Conservation (phyloP, 495 filamentous ascomycete species). For the Tuber indicum region DNA sequence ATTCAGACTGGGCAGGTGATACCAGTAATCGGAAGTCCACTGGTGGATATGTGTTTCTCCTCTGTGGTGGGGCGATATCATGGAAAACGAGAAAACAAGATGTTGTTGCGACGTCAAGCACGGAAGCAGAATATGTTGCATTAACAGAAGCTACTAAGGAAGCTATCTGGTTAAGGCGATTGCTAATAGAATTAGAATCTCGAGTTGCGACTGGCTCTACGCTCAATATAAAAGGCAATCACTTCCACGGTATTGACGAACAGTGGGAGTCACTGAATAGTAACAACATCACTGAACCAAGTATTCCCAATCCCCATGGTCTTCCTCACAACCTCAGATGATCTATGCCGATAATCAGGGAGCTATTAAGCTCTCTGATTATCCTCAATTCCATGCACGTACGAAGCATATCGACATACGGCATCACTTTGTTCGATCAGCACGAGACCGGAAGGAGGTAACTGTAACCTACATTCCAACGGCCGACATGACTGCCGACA, state of each 20-base stretch:
- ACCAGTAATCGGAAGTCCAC: not conserved
- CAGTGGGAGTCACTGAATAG: not conserved
- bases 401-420: not conserved
- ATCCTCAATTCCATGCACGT: not conserved
- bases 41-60: conserved; percentile 11
- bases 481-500: not conserved
- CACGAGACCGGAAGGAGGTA: not conserved
- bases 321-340: no score
- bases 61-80: not conserved
- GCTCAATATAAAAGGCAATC: not conserved
- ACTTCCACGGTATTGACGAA: no score
- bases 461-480: not conserved
- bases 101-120: conserved; percentile 10
- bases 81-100: conserved; percentile 16
- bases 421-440: not conserved
- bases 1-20: not conserved
- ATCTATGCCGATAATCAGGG: not conserved
- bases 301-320: no score
- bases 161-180: not conserved
- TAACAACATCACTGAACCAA: no score
- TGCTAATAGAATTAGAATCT: not conserved
- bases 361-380: not conserved
- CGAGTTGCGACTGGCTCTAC: fast-evolving
- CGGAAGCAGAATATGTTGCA: conserved; percentile 23
- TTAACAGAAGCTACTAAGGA: conserved; percentile 4